These are phyloP conservation scores for Linnemannia schmuckeri DNA, from an alignment of 192 early-diverging fungal species.

Conservation along the genomic window DNA sequence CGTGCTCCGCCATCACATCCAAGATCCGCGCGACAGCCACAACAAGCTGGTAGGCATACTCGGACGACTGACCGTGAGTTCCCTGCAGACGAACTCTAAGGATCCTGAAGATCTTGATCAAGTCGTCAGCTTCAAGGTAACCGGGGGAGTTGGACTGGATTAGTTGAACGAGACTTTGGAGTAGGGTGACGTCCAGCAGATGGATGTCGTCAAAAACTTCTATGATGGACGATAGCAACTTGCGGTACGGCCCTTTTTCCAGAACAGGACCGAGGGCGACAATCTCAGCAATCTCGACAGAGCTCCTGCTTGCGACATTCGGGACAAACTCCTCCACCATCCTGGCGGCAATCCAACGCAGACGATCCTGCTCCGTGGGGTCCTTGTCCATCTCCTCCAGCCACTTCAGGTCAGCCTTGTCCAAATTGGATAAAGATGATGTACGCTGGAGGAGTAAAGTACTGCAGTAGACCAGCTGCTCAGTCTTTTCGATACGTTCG, in stretches of 20 bases:
- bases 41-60: not conserved
- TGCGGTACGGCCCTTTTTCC: not conserved
- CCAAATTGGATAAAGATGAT: no score
- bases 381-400: not conserved
- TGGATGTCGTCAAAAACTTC: not conserved
- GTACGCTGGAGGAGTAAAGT: no score
- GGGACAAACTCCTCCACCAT: not conserved
- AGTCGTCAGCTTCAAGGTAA: not conserved
- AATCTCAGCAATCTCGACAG: not conserved
- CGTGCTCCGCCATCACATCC: conserved; percentile 6
- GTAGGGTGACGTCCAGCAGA: not conserved
- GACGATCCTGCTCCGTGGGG: not conserved
- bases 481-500: not conserved
- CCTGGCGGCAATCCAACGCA: not conserved
- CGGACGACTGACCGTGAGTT: not conserved
- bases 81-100: not conserved
- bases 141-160: not conserved
- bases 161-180: not conserved
- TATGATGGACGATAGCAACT: not conserved
- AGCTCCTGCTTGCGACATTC: not conserved
- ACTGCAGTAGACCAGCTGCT: no score
- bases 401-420: not conserved
- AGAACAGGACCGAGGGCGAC: not conserved
- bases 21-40: not conserved
- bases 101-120: not conserved